These are phyloP conservation scores for Claviceps sorghi DNA, from an alignment of 2,329 filamentous ascomycete genomes.

Conservation along the genomic window DNA sequence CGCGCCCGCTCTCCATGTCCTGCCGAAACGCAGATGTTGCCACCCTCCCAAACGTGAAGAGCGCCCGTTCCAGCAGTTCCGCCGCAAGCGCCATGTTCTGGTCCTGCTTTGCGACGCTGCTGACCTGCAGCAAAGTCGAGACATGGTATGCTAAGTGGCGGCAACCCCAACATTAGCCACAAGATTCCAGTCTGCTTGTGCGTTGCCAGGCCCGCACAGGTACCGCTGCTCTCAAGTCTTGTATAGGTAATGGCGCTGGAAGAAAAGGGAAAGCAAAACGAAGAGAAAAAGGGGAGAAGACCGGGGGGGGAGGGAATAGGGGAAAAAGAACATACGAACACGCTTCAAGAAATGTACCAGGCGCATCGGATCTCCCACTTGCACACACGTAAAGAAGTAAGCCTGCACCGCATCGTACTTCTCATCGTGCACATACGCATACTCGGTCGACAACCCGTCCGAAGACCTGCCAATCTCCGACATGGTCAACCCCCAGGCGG, in stretches of 20 bases:
- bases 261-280: too few relatives aligned
- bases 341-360: conserved; percentile 56
- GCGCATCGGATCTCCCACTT: conserved; percentile 67
- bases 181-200: background rate
- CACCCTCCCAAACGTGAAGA: conserved; percentile 87
- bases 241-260: too few relatives aligned
- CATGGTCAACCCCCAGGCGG: conserved; percentile 76
- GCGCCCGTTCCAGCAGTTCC: conserved; percentile 75
- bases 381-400: conserved; percentile 66
- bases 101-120: conserved; percentile 81
- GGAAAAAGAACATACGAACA: conserved; percentile 22
- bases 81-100: conserved; percentile 74
- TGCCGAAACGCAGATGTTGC: conserved; percentile 69
- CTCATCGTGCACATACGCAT: conserved; percentile 60
- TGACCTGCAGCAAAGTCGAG: conserved; percentile 84
- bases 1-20: conserved; percentile 62
- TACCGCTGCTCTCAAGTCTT: too few relatives aligned
- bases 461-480: conserved; percentile 31
- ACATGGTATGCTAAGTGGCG: conserved; percentile 60
- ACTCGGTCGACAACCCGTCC: conserved; percentile 48
- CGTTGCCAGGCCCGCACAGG: background rate
- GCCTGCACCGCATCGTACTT: conserved; percentile 61
- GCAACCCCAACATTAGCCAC: conserved; percentile 8
- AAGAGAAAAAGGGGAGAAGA: background rate
- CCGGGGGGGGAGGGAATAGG: background rate